Evolutionary conservation across 768 basidiomycete species (phyloP).

Genomic region (Russula sp.): DNA sequence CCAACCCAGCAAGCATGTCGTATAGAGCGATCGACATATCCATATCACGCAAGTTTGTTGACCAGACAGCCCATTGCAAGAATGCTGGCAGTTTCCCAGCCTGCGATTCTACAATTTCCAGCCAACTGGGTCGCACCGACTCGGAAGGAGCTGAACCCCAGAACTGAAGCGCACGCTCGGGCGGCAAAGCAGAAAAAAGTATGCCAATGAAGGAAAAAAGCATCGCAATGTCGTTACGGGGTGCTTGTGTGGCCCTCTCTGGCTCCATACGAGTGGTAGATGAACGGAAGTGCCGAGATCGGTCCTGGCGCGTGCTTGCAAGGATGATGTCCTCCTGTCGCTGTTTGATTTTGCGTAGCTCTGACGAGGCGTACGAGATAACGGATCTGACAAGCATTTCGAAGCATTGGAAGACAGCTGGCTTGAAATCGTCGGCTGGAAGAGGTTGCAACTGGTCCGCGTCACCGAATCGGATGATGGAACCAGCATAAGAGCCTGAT

Average conservation of each 20-base stretch:
- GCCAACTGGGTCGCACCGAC: constrained; percentile 40
- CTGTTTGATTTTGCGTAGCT: constrained; percentile 81
- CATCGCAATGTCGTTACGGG: constrained; percentile 80
- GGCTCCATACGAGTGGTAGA: constrained; percentile 28
- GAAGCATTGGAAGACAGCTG: constrained; percentile 52
- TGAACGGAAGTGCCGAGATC: constrained; percentile 47
- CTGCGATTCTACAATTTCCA: constrained; percentile 56
- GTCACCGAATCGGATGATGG: constrained; percentile 29
- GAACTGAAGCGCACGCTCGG: constrained; percentile 77
- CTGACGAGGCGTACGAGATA: constrained; percentile 72
- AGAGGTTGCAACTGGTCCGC: constrained; percentile 36
- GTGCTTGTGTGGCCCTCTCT: constrained; percentile 37
- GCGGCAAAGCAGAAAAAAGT: constrained; percentile 66
- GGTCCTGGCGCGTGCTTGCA: constrained; percentile 58
- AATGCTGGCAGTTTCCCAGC: constrained; percentile 65
- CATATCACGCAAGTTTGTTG: constrained; percentile 65
- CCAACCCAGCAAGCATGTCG: constrained; percentile 82
- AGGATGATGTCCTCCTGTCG: constrained; percentile 80
- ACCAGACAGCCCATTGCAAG: constrained; percentile 87
- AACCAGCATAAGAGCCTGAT: constrained; percentile 28
- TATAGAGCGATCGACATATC: constrained; percentile 76
- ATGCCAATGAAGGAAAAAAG: constrained; percentile 80
- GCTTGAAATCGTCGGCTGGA: constrained; percentile 46
- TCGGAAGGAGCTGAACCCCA: constrained; percentile 60
- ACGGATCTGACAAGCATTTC: constrained; percentile 68